Evolutionary conservation across 1,284 basidiomycete genomes (phyloP).

Genomic region (Ceratobasidium sp.): DNA sequence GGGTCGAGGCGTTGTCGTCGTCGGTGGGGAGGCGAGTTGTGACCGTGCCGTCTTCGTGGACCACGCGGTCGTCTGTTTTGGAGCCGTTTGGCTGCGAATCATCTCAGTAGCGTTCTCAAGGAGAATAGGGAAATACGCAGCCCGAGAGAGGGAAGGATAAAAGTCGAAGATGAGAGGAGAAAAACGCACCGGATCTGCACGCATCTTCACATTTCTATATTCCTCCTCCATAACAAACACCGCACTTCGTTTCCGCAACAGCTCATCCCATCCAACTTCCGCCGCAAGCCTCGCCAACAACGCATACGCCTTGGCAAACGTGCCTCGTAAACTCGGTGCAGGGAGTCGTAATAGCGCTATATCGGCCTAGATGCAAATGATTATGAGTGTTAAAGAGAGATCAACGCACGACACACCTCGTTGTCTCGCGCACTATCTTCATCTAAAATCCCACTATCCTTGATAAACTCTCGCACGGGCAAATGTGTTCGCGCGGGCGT

Average conservation of each 20-base stretch:
- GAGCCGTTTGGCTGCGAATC: slow-evolving; percentile 54
- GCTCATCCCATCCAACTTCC: slow-evolving; percentile 98
- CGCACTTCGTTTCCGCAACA: slow-evolving; percentile 90
- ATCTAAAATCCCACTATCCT: slow-evolving; percentile 73
- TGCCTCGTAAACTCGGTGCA: slow-evolving; percentile 93
- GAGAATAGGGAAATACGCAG: neutral
- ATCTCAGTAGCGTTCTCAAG: neutral
- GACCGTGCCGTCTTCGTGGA: slow-evolving; percentile 71
- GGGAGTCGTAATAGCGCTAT: slow-evolving; percentile 93
- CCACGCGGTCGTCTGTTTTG: slow-evolving; percentile 55
- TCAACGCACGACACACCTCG: slow-evolving; percentile 66
- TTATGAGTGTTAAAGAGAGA: neutral
- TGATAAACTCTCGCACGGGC: slow-evolving; percentile 87
- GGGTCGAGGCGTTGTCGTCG: slow-evolving; percentile 83
- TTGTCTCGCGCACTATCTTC: slow-evolving; percentile 79
- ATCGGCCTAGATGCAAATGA: slow-evolving; percentile 73
- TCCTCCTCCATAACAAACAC: slow-evolving; percentile 99
- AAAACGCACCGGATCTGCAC: slow-evolving; percentile 55
- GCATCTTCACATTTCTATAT: slow-evolving; percentile 68
- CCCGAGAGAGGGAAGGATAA: neutral
- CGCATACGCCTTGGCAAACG: slow-evolving; percentile 94
- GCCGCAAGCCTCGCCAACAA: slow-evolving; percentile 91
- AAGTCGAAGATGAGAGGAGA: neutral
- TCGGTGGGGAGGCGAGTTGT: slow-evolving; percentile 48
- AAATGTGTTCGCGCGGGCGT: slow-evolving; percentile 87